Conservation (phyloP, 2,329 filamentous ascomycete genomes). For the Nothophaeocryptopus gaeumannii region DNA sequence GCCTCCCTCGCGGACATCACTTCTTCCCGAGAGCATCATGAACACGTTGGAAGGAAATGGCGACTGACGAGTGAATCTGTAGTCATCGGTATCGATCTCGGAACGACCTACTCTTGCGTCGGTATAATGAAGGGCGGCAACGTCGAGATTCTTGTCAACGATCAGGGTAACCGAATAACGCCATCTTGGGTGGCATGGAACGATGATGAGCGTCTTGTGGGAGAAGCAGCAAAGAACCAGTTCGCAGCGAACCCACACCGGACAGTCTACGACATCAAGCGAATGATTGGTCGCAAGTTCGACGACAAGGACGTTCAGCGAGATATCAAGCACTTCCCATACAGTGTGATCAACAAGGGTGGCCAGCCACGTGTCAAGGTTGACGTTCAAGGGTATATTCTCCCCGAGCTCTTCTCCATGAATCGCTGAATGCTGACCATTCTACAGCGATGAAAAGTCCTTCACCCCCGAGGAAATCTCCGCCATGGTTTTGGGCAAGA, state of each 20-base stretch:
- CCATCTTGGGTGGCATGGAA: slow-evolving; percentile 65
- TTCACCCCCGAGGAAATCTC: slow-evolving; percentile 80
- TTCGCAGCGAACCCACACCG: slow-evolving; percentile 53
- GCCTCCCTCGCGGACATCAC: neutral
- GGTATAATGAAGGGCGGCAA: slow-evolving; percentile 95
- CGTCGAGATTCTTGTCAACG: slow-evolving; percentile 93
- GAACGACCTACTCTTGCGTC: slow-evolving; percentile 83
- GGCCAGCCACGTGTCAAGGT: slow-evolving; percentile 85
- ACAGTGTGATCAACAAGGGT: slow-evolving; percentile 85
- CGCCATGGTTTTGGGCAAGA: slow-evolving; percentile 78
- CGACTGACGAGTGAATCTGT: slow-evolving; percentile 7
- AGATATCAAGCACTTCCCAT: slow-evolving; percentile 98
- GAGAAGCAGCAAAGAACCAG: slow-evolving; percentile 97
- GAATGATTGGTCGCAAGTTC: slow-evolving; percentile 53
- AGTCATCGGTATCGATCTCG: slow-evolving; percentile 94
- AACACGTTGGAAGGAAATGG: neutral
- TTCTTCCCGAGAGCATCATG: neutral
- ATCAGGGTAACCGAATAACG: slow-evolving; percentile 95
- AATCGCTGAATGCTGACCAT: neutral
- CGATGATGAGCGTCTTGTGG: slow-evolving; percentile 93
- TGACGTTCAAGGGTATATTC: slow-evolving; percentile 55
- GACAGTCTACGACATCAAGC: slow-evolving; percentile 51
- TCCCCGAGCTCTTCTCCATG: too few relatives aligned
- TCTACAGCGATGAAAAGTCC: slow-evolving; percentile 54
- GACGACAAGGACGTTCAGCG: slow-evolving; percentile 74